Conservation (phyloP, 2,329 filamentous ascomycete species). For the Venturia asperata region DNA sequence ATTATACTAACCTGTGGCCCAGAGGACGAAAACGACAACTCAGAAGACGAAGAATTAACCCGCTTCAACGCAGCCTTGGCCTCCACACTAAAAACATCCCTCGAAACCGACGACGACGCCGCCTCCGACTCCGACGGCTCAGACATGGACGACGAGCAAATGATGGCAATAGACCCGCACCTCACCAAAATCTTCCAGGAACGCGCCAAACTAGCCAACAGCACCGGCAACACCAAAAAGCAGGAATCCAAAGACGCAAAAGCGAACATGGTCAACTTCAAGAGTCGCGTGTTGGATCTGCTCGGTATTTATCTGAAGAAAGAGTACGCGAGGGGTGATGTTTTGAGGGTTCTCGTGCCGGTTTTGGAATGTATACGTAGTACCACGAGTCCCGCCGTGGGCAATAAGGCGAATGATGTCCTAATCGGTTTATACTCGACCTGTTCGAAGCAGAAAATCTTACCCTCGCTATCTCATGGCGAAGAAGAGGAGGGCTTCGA, state of each 20-base stretch:
- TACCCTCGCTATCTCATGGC: constrained; percentile 23
- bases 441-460: constrained; percentile 44
- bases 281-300: constrained; percentile 84
- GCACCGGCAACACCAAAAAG: constrained; percentile 52
- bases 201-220: constrained; percentile 45
- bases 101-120: constrained; percentile 52
- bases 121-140: constrained; percentile 41
- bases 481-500: constrained; percentile 22
- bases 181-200: constrained; percentile 81
- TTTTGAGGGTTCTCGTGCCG: constrained; percentile 65
- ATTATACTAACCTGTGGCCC: no score
- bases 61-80: constrained; percentile 70
- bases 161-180: constrained; percentile 80
- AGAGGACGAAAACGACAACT: constrained; percentile 28
- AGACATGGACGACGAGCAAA: constrained; percentile 93
- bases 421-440: constrained; percentile 65
- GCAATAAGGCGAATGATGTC: constrained; percentile 64
- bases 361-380: constrained; percentile 68
- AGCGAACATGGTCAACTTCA: constrained; percentile 87
- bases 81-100: constrained; percentile 61
- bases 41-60: constrained; percentile 48
- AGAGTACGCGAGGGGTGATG: constrained; percentile 60
- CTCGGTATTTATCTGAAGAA: constrained; percentile 78
- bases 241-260: constrained; percentile 83
- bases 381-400: constrained; percentile 69